Evolutionary conservation across 305 asterid genomes (phyloP), one percentile per base, ranked within the genome.

Genomic region (Solanum hybrid): DNA sequence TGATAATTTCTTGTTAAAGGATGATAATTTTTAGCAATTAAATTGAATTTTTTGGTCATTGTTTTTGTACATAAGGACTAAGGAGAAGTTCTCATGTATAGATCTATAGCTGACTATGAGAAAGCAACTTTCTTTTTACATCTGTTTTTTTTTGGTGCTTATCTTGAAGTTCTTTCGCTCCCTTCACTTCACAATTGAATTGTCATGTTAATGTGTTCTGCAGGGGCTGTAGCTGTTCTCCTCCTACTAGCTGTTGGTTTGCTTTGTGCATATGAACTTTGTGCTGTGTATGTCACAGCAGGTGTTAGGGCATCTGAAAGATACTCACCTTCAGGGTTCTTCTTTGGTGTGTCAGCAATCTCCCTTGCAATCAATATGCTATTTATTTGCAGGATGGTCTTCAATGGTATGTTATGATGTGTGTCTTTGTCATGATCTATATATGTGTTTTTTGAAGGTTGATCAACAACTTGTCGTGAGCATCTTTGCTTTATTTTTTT

Each of bases 331-430:
- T 96, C 99, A 60, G 99, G 99, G 72, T 98, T 96, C 92, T 98
- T 98, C 97, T 98, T 98, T 93, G 99, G 99, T 66, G 99, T 98
- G 92, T 96, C 99, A 75, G 99, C 99, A 88, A 95, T 97, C 89
- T 96, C 99, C 88, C 93, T 98, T 88, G 99, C 99, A 88, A 96
- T 98, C 94, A 98, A 98, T 92, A 95, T 98, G 99, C 99, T 98
- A 91, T 98, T 98, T 92, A 98, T 98, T 90, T 98, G 99, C 92
- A 96, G 99, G 92, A 98, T 98, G 96, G 99, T 98, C 89, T 98
- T 98, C 93, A 95, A 98, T 91, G 99, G 99, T 98, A 88, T 42
- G 95, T 88, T 85, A 26, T 90, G 72, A 14, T 88, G 73, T 87
- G 46, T 89, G 91, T 72, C 75, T 56, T 78, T 85, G 77, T 76